Percentiles rank a stretch among this genome's conserved stretches.
These are phyloP conservation scores for Fusarium mundagurra DNA, from an alignment of 2,329 filamentous ascomycete species.

Conservation along the genomic window DNA sequence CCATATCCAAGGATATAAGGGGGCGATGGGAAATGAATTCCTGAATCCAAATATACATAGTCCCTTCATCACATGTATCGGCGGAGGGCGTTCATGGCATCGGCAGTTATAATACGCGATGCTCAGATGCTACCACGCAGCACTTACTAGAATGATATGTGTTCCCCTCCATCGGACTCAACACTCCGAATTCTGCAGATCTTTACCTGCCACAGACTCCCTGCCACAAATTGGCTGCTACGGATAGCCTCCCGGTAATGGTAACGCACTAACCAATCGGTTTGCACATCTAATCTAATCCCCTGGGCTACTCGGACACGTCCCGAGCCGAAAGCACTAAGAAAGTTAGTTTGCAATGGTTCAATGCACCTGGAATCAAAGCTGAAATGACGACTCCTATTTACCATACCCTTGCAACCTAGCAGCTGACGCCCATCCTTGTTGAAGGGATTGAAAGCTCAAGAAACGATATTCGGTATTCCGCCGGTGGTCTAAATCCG, in stretches of 20 bases:
- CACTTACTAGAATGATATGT: not conserved
- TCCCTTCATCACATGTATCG: too few species aligned
- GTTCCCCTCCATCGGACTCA: not conserved
- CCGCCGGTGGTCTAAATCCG: too few species aligned
- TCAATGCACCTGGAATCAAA: not conserved
- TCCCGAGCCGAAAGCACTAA: not conserved
- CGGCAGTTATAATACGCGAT: not conserved
- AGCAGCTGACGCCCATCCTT: not conserved
- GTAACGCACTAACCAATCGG: not conserved
- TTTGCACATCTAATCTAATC: not conserved
- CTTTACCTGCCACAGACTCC: not conserved
- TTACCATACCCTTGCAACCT: not conserved
- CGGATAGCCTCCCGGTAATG: fast-evolving
- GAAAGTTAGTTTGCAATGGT: not conserved
- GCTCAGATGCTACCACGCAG: not conserved
- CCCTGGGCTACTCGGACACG: not conserved
- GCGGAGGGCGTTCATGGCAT: too few species aligned
- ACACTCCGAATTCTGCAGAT: not conserved
- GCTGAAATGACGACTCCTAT: not conserved
- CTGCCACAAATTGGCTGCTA: too few species aligned
- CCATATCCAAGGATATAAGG: too few species aligned
- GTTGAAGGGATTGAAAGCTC: not conserved
- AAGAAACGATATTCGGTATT: too few species aligned
- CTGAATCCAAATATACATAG: too few species aligned
- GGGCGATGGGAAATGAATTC: too few species aligned